Conservation (phyloP, 2,329 filamentous ascomycete genomes). For the Penicillium sp. region DNA sequence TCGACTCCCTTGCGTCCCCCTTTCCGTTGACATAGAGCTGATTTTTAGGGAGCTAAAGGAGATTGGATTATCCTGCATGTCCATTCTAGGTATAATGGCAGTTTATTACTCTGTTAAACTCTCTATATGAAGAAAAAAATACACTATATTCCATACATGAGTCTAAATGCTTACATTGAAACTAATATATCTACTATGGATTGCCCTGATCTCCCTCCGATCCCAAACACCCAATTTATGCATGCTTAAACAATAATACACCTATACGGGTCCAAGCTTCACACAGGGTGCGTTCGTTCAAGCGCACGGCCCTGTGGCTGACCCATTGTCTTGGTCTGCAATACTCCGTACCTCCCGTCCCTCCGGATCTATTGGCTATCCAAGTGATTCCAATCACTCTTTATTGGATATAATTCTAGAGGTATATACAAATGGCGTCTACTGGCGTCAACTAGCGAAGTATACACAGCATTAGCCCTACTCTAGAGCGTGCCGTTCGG, state of each 20-base stretch:
- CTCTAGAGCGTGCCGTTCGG: not conserved
- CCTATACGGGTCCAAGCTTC: conserved; percentile 1
- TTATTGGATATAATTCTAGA: not conserved
- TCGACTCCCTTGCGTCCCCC: not conserved
- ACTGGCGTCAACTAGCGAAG: not conserved
- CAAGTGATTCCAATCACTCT: not conserved
- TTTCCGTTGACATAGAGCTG: not conserved
- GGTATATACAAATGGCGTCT: not conserved
- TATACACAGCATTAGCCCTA: not conserved
- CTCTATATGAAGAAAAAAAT: not conserved
- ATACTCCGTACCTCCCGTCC: not conserved
- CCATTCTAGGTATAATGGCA: not conserved
- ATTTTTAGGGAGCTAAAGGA: conserved; percentile 1
- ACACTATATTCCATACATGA: not conserved
- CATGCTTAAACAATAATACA: not conserved
- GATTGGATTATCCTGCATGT: conserved; percentile 3
- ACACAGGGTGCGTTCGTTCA: not conserved
- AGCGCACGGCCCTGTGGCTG: conserved; percentile 5
- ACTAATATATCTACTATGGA: not conserved
- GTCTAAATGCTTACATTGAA: not conserved
- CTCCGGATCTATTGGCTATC: not conserved
- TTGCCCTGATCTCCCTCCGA: not conserved
- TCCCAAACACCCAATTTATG: not conserved
- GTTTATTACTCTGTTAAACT: not conserved
- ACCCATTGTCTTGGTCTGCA: conserved; percentile 1